A percentile compares a stretch with the other conserved stretches of the same genome.
These are phyloP conservation scores for Gastrolobium bilobum DNA, from an alignment of 306 rosid species.

Conservation along the genomic window DNA sequence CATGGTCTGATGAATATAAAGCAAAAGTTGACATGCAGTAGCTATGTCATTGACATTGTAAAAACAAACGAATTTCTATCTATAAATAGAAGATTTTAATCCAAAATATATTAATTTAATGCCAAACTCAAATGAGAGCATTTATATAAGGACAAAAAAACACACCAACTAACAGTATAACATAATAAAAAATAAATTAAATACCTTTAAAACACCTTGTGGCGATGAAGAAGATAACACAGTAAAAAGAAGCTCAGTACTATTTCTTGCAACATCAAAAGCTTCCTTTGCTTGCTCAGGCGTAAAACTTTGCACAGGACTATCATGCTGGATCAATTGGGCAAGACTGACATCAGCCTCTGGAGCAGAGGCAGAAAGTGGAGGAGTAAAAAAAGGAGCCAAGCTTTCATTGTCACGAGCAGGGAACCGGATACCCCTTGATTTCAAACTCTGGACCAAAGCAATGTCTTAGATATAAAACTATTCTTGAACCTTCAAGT, in stretches of 20 bases:
- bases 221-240: constrained; percentile 80
- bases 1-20: neutral
- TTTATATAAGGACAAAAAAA: neutral
- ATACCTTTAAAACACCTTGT: constrained; percentile 74
- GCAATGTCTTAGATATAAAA: neutral
- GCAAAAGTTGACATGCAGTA: neutral
- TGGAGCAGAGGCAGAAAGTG: constrained; percentile 57
- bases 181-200: constrained; percentile 16
- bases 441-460: constrained; percentile 77
- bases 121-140: neutral
- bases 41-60: neutral
- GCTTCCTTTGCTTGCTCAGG: constrained; percentile 79
- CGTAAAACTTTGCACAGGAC: constrained; percentile 59
- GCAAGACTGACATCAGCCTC: constrained; percentile 56
- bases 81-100: neutral
- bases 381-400: constrained; percentile 80
- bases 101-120: neutral
- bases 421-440: constrained; percentile 90
- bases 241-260: constrained; percentile 75
- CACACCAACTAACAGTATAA: neutral
- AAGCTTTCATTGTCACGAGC: constrained; percentile 83
- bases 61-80: neutral
- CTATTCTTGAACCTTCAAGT: no score
- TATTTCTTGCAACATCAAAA: constrained; percentile 86
- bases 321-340: constrained; percentile 56